Evolutionary conservation across 352 stramenopile genomes (phyloP), one percentile per base, ranked within the genome.

Genomic region (Globisporangium acanthophoron): DNA sequence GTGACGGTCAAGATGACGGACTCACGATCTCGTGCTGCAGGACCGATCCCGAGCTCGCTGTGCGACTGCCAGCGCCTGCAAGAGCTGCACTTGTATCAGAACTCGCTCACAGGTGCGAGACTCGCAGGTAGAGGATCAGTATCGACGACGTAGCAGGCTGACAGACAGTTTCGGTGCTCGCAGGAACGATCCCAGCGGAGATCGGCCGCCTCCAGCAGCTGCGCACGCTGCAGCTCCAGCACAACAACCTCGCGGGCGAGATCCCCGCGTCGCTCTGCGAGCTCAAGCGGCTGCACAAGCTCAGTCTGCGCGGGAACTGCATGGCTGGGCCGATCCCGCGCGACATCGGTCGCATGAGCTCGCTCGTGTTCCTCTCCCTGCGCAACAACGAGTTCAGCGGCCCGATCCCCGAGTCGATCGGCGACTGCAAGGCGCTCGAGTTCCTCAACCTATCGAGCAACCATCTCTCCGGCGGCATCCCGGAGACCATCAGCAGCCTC

Each of bases 401-500:
- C 67, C 41, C 51, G 27, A 93, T 95, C 43, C 85, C 85, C 3
- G 57, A 71, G 21, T 88, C 79, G 9, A 72, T 95, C 40, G 79
- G 82, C 29, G 58, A 69, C 18, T 95, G 85, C 65, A 87, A 85
- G 56, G 67, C 74, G 24, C 73, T 95, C 37, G 83, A 92, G 62
- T 95, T 93, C 62, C 78, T 95, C 31, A 93, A 95, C 51, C 39
- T 95, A 16, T 92, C 81, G 20, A 92, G 76, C 68, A 95, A 95
- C 61, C 69, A 88, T 20, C 64, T 95, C 5, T 83, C 70, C 6
- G 85, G 85, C 35, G 53, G 37, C 31, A 93, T 95, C 51, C 85
- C 85, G 0, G 73, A 87, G 47, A 66, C 69, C 7, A 63, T 95
- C 52, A 76, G 78, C n/a, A 71, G 91, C 37, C 67, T 93, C 1